These are phyloP conservation scores for Amanita brunnescens DNA, from an alignment of 768 basidiomycete species.

Conservation along the genomic window DNA sequence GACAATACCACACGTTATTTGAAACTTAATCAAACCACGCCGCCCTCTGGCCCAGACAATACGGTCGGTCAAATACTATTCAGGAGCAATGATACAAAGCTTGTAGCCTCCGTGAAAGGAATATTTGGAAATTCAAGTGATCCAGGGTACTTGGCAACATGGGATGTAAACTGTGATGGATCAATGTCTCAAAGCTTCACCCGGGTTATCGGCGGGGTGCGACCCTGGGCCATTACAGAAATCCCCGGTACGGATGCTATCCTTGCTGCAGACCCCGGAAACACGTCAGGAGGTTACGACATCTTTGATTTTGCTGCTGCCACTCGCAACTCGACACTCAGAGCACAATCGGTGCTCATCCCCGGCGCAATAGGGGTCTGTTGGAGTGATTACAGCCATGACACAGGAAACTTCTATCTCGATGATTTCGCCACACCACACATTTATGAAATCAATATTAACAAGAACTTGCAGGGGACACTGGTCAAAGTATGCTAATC, in stretches of 20 bases:
- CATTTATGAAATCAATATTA: slow-evolving; percentile 38
- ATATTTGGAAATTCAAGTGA: slow-evolving; percentile 18
- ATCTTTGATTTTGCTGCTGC: slow-evolving; percentile 25
- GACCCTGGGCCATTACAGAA: slow-evolving; percentile 41
- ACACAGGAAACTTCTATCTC: slow-evolving; percentile 37
- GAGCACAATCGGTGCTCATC: slow-evolving; percentile 20
- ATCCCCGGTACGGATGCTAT: slow-evolving; percentile 30
- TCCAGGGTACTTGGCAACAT: slow-evolving; percentile 43
- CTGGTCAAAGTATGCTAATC: slow-evolving; percentile 18
- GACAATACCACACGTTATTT: slow-evolving; percentile 34
- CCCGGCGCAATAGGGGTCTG: slow-evolving; percentile 32
- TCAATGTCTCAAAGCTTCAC: slow-evolving; percentile 33
- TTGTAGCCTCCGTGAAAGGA: slow-evolving; percentile 43
- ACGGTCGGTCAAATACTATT: slow-evolving; percentile 37
- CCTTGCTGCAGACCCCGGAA: slow-evolving; percentile 31
- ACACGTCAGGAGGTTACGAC: slow-evolving; percentile 28
- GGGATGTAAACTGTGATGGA: slow-evolving; percentile 35
- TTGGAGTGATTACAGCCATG: slow-evolving; percentile 32
- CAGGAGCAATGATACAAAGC: slow-evolving; percentile 32
- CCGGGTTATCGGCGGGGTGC: slow-evolving; percentile 31
- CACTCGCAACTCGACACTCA: neutral
- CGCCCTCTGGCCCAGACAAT: slow-evolving; percentile 39
- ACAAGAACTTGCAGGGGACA: slow-evolving; percentile 32
- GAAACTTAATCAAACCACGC: slow-evolving; percentile 41
- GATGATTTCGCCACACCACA: slow-evolving; percentile 31